phyloP scores from a whole-genome alignment of 148 eudicot genomes.

The Tetragonia tetragonoides region DNA sequence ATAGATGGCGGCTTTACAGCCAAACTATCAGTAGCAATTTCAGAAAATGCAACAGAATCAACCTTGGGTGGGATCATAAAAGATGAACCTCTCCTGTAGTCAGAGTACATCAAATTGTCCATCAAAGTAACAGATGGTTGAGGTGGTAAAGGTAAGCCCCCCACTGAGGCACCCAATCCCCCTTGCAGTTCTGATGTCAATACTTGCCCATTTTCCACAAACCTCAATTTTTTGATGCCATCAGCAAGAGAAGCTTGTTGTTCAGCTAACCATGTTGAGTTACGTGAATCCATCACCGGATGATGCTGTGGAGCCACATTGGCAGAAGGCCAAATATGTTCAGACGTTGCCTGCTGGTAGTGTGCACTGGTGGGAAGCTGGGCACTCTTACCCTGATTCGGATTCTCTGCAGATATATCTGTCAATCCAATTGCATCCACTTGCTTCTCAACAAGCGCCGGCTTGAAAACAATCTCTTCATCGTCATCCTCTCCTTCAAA shows the following conservation, averaged over 20 bases:
- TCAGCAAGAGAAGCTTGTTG: constrained; percentile 38
- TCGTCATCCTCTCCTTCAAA: constrained; percentile 55
- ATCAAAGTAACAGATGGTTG: constrained; percentile 27
- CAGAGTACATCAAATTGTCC: constrained; percentile 25
- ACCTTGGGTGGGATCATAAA: constrained; percentile 29
- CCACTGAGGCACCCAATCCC: constrained; percentile 23
- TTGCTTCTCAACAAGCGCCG: constrained; percentile 40
- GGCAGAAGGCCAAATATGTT: constrained; percentile 22
- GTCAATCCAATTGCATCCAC: constrained; percentile 30
- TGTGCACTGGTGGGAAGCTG: constrained; percentile 15
- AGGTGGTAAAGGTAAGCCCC: constrained; percentile 33
- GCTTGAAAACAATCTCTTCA: constrained; percentile 61
- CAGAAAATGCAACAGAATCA: constrained; percentile 32
- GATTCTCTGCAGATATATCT: constrained; percentile 16
- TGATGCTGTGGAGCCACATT: constrained; percentile 27
- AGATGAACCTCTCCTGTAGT: constrained; percentile 33
- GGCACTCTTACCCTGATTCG: constrained; percentile 20
- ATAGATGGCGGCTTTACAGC: constrained; percentile 27
- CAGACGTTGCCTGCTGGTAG: constrained; percentile 20
- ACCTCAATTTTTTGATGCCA: constrained; percentile 32
- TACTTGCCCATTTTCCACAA: constrained; percentile 37
- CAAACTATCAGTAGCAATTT: constrained; percentile 22
- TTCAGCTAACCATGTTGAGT: constrained; percentile 30
- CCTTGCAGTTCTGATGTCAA: constrained; percentile 30
- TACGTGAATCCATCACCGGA: constrained; percentile 27